These are phyloP conservation scores for Saraca asoca DNA, from an alignment of 331 rosid genomes.

Conservation along the genomic window DNA sequence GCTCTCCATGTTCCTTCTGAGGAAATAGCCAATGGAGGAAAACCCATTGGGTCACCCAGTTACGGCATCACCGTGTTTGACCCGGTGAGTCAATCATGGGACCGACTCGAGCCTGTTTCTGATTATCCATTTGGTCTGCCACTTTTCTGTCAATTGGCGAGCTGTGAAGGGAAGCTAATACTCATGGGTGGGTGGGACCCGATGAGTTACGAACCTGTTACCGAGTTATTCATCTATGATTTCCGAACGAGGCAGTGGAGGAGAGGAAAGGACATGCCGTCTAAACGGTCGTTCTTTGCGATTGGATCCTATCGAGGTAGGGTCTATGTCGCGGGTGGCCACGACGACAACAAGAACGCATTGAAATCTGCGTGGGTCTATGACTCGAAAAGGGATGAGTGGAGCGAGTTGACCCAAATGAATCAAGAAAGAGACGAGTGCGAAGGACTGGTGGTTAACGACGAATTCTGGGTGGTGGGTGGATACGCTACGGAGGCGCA, in stretches of 20 bases:
- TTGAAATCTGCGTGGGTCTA: slow-evolving; percentile 65
- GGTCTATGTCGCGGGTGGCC: slow-evolving; percentile 76
- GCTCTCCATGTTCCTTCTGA: slow-evolving; percentile 20
- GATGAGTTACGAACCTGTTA: slow-evolving; percentile 53
- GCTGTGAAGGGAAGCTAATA: slow-evolving; percentile 65
- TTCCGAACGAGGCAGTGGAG: slow-evolving; percentile 57
- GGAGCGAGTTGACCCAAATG: slow-evolving; percentile 64
- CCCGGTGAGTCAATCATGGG: slow-evolving; percentile 51
- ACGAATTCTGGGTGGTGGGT: slow-evolving; percentile 79
- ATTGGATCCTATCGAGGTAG: slow-evolving; percentile 50
- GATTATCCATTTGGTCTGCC: slow-evolving; percentile 63
- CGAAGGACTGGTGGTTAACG: slow-evolving; percentile 59
- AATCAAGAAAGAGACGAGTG: slow-evolving; percentile 78
- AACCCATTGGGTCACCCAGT: slow-evolving; percentile 32
- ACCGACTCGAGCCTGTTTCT: slow-evolving; percentile 59
- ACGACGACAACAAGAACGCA: slow-evolving; percentile 80
- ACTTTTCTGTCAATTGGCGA: slow-evolving; percentile 58
- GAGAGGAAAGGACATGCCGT: slow-evolving; percentile 69
- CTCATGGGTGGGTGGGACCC: slow-evolving; percentile 94
- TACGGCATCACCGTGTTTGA: slow-evolving; percentile 64
- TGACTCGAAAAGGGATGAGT: slow-evolving; percentile 52
- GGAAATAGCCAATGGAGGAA: slow-evolving; percentile 6
- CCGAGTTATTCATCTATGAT: slow-evolving; percentile 62
- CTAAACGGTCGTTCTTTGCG: slow-evolving; percentile 67
- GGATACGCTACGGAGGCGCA: slow-evolving; percentile 76